Evolutionary conservation across 495 filamentous ascomycete genomes (phyloP).

Genomic region (Aspergillus campestris): DNA sequence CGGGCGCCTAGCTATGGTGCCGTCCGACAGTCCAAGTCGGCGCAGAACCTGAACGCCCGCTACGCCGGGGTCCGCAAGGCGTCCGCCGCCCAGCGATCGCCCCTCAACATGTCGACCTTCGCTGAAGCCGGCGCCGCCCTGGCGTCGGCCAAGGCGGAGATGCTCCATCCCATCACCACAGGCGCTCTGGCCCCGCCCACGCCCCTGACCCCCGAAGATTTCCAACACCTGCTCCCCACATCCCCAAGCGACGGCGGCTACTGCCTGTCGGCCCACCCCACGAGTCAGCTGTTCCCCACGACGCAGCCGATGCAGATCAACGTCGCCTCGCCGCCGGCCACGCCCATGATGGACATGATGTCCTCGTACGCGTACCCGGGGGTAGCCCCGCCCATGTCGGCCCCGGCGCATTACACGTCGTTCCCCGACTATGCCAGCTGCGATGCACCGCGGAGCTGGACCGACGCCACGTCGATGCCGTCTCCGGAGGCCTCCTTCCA

Average conservation of each 20-base stretch:
- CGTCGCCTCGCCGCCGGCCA: conserved; percentile 40
- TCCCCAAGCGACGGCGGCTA: conserved; percentile 32
- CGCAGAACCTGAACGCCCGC: conserved; percentile 39
- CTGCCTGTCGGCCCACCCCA: conserved; percentile 32
- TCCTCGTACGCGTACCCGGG: conserved; percentile 32
- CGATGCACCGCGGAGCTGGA: conserved; percentile 33
- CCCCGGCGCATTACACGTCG: conserved; percentile 34
- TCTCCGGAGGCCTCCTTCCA: conserved; percentile 32
- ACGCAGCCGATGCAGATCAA: conserved; percentile 40
- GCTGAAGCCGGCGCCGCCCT: conserved; percentile 32
- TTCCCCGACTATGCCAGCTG: conserved; percentile 34
- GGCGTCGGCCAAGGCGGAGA: conserved; percentile 32
- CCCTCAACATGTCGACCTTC: conserved; percentile 43
- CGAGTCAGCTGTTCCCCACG: conserved; percentile 30
- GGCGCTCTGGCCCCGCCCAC: conserved; percentile 38
- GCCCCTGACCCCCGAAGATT: conserved; percentile 38
- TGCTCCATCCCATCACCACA: conserved; percentile 31
- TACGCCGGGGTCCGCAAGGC: conserved; percentile 46
- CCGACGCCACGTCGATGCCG: conserved; percentile 31
- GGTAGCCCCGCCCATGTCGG: conserved; percentile 36
- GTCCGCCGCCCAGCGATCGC: conserved; percentile 42
- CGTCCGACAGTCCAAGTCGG: conserved; percentile 47
- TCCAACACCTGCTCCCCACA: conserved; percentile 35
- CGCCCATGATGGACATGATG: conserved; percentile 34
- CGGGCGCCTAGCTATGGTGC: conserved; percentile 29